phyloP scores from a whole-genome alignment of 2,329 filamentous ascomycete genomes.

The Fusarium caatingaense region DNA sequence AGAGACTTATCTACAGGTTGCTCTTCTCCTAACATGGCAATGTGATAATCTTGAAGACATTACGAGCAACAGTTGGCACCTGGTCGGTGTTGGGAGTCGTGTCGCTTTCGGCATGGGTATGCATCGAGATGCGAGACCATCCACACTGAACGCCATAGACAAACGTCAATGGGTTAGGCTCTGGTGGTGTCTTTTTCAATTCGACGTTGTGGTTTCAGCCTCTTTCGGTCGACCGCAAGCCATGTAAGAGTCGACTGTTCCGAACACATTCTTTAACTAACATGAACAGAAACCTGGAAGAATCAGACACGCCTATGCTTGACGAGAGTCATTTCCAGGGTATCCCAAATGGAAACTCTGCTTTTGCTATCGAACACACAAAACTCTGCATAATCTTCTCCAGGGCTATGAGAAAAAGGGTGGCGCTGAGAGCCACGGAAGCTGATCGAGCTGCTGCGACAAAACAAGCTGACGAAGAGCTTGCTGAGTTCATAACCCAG shows the following conservation, averaged over 20 bases:
- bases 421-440: constrained; percentile 39
- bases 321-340: constrained; percentile 59
- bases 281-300: constrained; percentile 56
- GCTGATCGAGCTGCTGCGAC: constrained; percentile 46
- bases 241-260: constrained; percentile 50
- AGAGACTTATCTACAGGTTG: constrained; percentile 64
- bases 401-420: constrained; percentile 48
- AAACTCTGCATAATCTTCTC: constrained; percentile 63
- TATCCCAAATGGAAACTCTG: constrained; percentile 52
- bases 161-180: constrained; percentile 53
- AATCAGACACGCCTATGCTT: constrained; percentile 61
- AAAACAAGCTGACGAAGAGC: constrained; percentile 47
- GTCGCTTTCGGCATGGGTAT: constrained; percentile 66
- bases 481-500: constrained; percentile 47
- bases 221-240: constrained; percentile 63
- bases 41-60: constrained; percentile 66
- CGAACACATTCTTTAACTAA: background rate
- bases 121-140: constrained; percentile 53
- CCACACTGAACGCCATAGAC: constrained; percentile 46
- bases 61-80: constrained; percentile 63
- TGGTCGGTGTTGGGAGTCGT: constrained; percentile 64
- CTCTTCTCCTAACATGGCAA: constrained; percentile 66
- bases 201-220: constrained; percentile 52
- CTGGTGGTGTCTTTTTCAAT: constrained; percentile 57
- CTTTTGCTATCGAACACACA: constrained; percentile 61